phyloP scores from a whole-genome alignment of 345 rosid species.

The Ricinus communis region DNA sequence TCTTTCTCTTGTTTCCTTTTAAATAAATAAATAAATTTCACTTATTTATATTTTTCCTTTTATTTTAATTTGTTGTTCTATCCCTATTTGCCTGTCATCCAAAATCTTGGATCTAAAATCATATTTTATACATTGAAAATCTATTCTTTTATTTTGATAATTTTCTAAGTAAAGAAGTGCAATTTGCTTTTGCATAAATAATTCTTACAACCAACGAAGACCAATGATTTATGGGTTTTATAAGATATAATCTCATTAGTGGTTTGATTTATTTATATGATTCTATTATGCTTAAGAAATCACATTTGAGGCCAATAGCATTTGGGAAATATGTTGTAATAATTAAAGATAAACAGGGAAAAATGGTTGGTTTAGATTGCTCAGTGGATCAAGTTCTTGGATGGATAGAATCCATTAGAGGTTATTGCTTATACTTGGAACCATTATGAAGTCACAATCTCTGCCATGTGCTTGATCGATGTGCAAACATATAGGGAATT shows the following conservation, averaged over 20 bases:
- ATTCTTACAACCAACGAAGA: background rate
- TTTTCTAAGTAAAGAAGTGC: too few relatives aligned
- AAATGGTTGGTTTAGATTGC: slow-evolving; percentile 9
- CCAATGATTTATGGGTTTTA: background rate
- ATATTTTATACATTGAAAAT: too few relatives aligned
- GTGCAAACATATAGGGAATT: too few relatives aligned
- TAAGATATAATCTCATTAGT: background rate
- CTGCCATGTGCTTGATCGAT: slow-evolving; percentile 9
- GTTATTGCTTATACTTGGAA: background rate
- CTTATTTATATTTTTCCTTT: too few relatives aligned
- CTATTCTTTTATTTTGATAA: too few relatives aligned
- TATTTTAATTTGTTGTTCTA: too few relatives aligned
- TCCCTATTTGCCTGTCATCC: too few relatives aligned
- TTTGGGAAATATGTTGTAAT: background rate
- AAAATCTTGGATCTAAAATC: too few relatives aligned
- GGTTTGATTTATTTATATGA: too few relatives aligned
- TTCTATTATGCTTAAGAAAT: background rate
- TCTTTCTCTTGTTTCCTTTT: background rate
- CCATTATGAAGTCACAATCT: slow-evolving; percentile 16
- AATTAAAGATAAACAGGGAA: background rate
- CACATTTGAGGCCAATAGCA: background rate
- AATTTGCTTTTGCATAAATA: background rate
- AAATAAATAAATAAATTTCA: background rate
- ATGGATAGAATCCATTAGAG: slow-evolving; percentile 19
- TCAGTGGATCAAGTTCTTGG: background rate